Evolutionary conservation across 331 rosid genomes (phyloP).

Genomic region (Saraca asoca): DNA sequence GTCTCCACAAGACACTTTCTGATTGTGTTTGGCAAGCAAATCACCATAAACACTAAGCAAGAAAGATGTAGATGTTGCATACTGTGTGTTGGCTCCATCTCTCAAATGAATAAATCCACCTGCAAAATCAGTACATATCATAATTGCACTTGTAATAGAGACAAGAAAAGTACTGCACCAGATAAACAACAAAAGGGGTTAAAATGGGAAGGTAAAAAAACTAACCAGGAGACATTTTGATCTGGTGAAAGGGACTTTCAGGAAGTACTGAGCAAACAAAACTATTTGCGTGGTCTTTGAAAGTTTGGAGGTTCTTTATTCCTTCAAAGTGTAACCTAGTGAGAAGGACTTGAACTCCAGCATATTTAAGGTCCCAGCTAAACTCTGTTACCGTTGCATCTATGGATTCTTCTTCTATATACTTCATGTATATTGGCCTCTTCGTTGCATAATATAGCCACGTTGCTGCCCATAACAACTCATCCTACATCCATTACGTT

Average conservation of each 20-base stretch:
- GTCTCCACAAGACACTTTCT: conserved; percentile 53
- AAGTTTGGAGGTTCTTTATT: conserved; percentile 43
- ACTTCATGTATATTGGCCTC: conserved; percentile 50
- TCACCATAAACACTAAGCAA: conserved; percentile 66
- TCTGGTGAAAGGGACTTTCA: conserved; percentile 77
- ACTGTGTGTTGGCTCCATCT: conserved; percentile 91
- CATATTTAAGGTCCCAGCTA: conserved; percentile 97
- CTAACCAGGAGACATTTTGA: conserved; percentile 55
- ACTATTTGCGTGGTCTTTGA: conserved; percentile 66
- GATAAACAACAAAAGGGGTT: background rate
- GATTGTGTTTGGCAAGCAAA: conserved; percentile 50
- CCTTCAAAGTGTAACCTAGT: conserved; percentile 65
- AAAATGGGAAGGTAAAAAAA: background rate
- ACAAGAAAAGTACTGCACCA: too few relatives aligned
- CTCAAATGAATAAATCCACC: conserved; percentile 78
- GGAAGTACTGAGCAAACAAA: conserved; percentile 81
- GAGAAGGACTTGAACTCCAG: conserved; percentile 85
- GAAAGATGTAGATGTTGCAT: conserved; percentile 63
- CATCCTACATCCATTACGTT: conserved; percentile 54
- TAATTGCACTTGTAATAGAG: too few relatives aligned
- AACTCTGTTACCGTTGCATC: conserved; percentile 74
- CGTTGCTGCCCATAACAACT: conserved; percentile 89
- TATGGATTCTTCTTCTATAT: conserved; percentile 60
- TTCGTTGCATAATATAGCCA: conserved; percentile 77
- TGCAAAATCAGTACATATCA: conserved; percentile 13